Evolutionary conservation across 345 rosid species (phyloP), one percentile per base, ranked within the genome.

Genomic region (Eucalyptus sp.): DNA sequence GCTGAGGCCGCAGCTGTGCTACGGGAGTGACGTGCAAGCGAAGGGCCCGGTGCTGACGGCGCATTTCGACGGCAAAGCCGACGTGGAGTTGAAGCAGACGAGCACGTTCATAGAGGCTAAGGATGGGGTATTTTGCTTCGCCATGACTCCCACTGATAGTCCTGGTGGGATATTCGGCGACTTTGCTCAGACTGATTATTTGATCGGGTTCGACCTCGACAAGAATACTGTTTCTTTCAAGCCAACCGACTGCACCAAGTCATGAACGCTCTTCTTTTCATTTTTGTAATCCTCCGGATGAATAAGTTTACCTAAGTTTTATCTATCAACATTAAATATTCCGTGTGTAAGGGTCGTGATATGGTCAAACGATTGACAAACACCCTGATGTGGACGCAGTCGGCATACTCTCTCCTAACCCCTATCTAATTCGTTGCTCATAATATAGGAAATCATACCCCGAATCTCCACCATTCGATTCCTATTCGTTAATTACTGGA

Each of bases 181-280:
- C 64, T 43, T 93, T 66, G 88, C 93, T 13, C 97, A 95, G 88
- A 86, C 86, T 89, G 93, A 96, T 88, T 94, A 92, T 90, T 90
- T 93, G 89, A 87, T 96, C 8, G 96, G 95, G 22, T 96, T 93
- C 88, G 95, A 96, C 52, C 79, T 86, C 12, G 91, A 86, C 33
- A 31, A 64, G 29, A 44, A 50, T 14, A 91, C 71, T 4, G 86
- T 95, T 41, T 95, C 97, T 1, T 93, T 96, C 50, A 93, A 93
- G 90, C 93, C 89, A 2, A 43, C 94, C 2, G 93, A 95, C 50
- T 95, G 95, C 88, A 68, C 93, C 87, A 90, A 91, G 6, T 43
- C 13, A 18, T 79, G 52, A 81, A 41, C 81, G 4, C 66, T 86
- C 66, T 5, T 33, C n/a, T 20, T 86, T 86, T 54, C 68, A 68